These are phyloP conservation scores for Acrodontium crateriforme DNA, from an alignment of 2,329 filamentous ascomycete genomes.

Conservation along the genomic window DNA sequence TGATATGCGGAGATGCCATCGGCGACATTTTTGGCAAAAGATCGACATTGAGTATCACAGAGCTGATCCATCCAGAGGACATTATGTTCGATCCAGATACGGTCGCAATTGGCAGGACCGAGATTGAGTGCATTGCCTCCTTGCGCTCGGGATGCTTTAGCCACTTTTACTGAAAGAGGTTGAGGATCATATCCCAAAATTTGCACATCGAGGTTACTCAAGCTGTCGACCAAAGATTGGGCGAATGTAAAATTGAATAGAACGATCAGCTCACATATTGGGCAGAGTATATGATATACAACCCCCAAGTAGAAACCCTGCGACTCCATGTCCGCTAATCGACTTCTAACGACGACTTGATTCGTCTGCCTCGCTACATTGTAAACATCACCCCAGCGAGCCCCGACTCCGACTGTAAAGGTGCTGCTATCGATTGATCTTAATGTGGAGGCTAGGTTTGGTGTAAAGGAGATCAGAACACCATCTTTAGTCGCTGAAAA, in stretches of 20 bases:
- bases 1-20: constrained; percentile 5
- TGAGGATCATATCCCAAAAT: constrained; percentile 10
- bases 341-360: constrained; percentile 12
- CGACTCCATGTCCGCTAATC: constrained; percentile 15
- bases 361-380: constrained; percentile 8
- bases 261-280: constrained; percentile 6
- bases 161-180: constrained; percentile 7
- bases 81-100: constrained; percentile 11
- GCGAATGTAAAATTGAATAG: constrained; percentile 5
- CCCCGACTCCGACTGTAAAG: constrained; percentile 8
- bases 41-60: constrained; percentile 8
- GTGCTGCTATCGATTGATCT: constrained; percentile 12
- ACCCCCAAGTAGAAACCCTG: constrained; percentile 18
- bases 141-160: constrained; percentile 5
- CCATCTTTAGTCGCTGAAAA: constrained; percentile 33
- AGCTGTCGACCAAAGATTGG: background rate
- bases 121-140: constrained; percentile 10
- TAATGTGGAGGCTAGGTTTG: constrained; percentile 25
- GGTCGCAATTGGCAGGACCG: constrained; percentile 7
- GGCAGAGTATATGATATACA: constrained; percentile 13
- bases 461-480: constrained; percentile 32
- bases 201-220: constrained; percentile 3
- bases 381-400: constrained; percentile 11
- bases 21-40: constrained; percentile 6
- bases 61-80: constrained; percentile 8